Base-by-base conservation (phyloP, 1,284 basidiomycete species). In the Microbotryum scabiosae region DNA sequence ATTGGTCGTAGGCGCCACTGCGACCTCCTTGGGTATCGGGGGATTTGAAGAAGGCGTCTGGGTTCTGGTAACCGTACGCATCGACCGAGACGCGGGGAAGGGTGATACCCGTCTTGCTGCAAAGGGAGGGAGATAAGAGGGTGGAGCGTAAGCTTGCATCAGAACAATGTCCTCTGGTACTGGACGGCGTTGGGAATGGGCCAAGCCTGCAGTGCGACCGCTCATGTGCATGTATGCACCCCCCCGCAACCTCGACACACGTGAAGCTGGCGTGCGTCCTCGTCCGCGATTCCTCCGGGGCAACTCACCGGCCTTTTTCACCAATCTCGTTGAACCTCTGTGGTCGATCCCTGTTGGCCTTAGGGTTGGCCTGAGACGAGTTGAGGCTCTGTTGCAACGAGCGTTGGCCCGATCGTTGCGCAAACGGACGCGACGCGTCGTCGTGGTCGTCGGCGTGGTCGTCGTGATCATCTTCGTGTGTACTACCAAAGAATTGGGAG, bases 31-130 rank as follows among this genome's bases (percentile, higher is more conserved):
- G 36, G 36, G 36, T 41, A 41, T 41, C 36, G 36, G 64, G 45
- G 16, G 57, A 59, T 5, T 80, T 78, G 65, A 92, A 82, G 70
- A 90, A 79, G 67, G 84, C 82, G 59, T 84, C 83, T 70, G 89
- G 86, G 14, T 84, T 84, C 74, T 93, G 90, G 73, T 88, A 89
- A 12, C 90, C 92, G 71, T 90, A 87, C 18, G 85, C 85, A 68
- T 84, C 84, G n/a, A 70, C 61, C 5, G 54, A 62, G 1, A 69
- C 61, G 5, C 61, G 57, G 0, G 71, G 67, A 16, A 72, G 69
- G 14, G 68, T 66, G 21, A 75, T 65, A 23, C 68, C 68, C 0
- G 68, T 69, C 53, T 68, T 68, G 45, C 68, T 69, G 43, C 7
- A 46, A 41, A 41, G 36, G 36, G 16, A 16, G 14, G 36, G 16